phyloP scores from a whole-genome alignment of 2,329 filamentous ascomycete genomes.

The Aplosporella prunicola region DNA sequence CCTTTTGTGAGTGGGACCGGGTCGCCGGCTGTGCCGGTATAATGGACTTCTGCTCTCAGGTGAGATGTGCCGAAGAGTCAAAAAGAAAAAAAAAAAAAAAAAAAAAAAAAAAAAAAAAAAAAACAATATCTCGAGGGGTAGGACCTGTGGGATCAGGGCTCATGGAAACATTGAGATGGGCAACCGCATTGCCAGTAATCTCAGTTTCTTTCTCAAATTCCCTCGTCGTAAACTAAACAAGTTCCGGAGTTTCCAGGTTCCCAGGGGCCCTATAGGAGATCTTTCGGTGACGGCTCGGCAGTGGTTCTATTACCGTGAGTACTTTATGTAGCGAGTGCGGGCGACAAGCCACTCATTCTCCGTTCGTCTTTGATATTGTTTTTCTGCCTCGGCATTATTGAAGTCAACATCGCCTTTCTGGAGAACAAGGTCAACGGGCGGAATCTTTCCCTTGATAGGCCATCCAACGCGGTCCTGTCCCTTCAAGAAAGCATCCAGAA shows the following conservation, averaged over 20 bases:
- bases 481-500: constrained; percentile 63
- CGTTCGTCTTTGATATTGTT: constrained; percentile 43
- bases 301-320: constrained; percentile 30
- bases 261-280: constrained; percentile 53
- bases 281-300: constrained; percentile 24
- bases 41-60: constrained; percentile 49
- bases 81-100: constrained; percentile 52
- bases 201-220: constrained; percentile 56
- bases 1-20: constrained; percentile 54
- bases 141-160: constrained; percentile 29
- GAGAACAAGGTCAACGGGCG: constrained; percentile 52
- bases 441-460: constrained; percentile 47
- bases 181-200: constrained; percentile 58
- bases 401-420: constrained; percentile 58
- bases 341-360: constrained; percentile 60
- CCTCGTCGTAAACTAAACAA: constrained; percentile 48
- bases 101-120: constrained; percentile 55
- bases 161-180: constrained; percentile 54
- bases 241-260: constrained; percentile 43
- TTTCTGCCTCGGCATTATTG: constrained; percentile 54
- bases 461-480: constrained; percentile 55
- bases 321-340: constrained; percentile 54
- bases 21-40: constrained; percentile 58
- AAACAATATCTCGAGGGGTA: constrained; percentile 48
- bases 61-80: constrained; percentile 51